Evolutionary conservation across 169 alveolate genomes (phyloP), one percentile per base, ranked within the genome.

Genomic region (Plasmodium gaboni): DNA sequence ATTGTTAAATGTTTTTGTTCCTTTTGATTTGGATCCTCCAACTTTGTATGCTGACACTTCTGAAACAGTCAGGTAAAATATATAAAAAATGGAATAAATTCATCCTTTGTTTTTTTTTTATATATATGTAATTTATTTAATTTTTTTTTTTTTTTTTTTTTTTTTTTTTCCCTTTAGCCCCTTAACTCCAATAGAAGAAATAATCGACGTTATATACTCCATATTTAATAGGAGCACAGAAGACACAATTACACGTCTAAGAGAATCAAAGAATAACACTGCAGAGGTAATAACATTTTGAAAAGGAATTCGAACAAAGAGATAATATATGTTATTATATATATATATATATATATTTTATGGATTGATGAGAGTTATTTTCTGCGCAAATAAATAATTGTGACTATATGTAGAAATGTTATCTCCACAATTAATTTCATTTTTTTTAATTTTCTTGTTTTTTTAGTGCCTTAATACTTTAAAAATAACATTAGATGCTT

Each of bases 21-120:
- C 69, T 12, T 78, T 78, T 73, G 53, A 78, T n/a, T 22, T 78
- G 2, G 70, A 63, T 22, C 80, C 89, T 7, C 89, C 89, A n/a
- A 42, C 32, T 19, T 38, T 78, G 2, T 44, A 64, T 19, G 24
- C 32, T 42, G 89, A 78, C 28, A 64, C 64, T 78, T n/a, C 89
- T 19, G 64, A 59, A 67, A 48, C 46, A 28, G 51, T 78, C 50
- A 38, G 89, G 89, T 78, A 64, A 12, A 38, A 38, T 38, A 38
- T 38, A 38, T 38, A 8, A n/a, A 4, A 38, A 10, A 8, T 64
- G 15, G 13, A 64, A 2, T 64, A 24, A 64, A 2, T 64, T 5
- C 15, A 26, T 26, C 8, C n/a, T n/a, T 55, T 12, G 64, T n/a
- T 8, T 2, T n/a, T 55, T 8, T 6, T 13, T 17, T 55, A 12